phyloP scores from a whole-genome alignment of 306 rosid genomes.

The Cicer judaicum region DNA sequence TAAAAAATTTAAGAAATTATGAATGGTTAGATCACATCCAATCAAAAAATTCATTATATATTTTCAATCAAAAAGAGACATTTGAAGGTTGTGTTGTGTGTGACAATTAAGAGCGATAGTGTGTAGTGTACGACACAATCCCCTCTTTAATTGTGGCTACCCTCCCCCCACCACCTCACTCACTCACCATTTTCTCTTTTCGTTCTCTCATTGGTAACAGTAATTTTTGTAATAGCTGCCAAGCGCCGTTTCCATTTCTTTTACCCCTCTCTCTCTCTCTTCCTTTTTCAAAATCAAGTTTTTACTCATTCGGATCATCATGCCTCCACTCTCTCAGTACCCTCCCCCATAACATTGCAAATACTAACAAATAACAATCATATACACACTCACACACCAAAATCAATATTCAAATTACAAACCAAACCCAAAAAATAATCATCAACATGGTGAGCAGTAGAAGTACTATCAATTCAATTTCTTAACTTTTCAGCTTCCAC shows the following conservation, averaged over 20 bases:
- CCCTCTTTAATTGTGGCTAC: slow-evolving; percentile 56
- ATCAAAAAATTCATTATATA: neutral
- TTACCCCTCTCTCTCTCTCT: slow-evolving; percentile 47
- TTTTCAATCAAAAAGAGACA: neutral
- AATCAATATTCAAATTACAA: slow-evolving; percentile 32
- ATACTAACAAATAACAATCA: slow-evolving; percentile 22
- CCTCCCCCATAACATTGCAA: no score
- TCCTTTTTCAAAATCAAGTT: slow-evolving; percentile 47
- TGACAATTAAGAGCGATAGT: neutral
- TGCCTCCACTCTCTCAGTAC: slow-evolving; percentile 42
- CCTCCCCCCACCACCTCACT: slow-evolving; percentile 22
- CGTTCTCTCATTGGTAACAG: slow-evolving; percentile 63
- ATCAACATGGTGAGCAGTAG: slow-evolving; percentile 58
- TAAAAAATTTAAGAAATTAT: neutral
- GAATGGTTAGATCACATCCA: neutral
- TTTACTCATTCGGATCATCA: slow-evolving; percentile 53
- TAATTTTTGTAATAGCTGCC: slow-evolving; percentile 50
- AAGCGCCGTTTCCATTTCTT: slow-evolving; percentile 69
- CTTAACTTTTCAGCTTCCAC: neutral
- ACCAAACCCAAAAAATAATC: neutral
- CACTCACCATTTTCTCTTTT: neutral
- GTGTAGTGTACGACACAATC: slow-evolving; percentile 39
- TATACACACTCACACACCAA: neutral
- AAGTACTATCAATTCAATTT: neutral
- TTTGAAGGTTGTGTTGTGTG: neutral